phyloP scores from a whole-genome alignment of 176 grass and related monocot species.

The Carex littledalei region DNA sequence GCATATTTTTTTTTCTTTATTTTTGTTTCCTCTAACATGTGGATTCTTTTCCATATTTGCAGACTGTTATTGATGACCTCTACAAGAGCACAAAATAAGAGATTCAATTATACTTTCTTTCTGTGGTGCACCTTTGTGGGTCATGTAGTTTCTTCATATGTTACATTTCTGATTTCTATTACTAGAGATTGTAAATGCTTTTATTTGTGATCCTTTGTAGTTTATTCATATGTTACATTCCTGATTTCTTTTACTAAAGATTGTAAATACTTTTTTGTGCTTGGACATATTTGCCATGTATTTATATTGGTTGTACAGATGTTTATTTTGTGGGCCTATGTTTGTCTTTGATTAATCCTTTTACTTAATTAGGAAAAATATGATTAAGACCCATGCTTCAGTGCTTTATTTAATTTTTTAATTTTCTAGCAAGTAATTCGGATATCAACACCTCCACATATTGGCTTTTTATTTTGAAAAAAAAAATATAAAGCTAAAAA shows the following conservation, averaged over 20 bases:
- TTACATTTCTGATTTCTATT: not conserved
- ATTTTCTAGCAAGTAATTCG: too few species aligned
- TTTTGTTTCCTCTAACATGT: not conserved
- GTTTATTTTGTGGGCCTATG: not conserved
- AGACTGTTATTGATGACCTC: constrained; percentile 52
- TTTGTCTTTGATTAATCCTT: not conserved
- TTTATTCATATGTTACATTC: not conserved
- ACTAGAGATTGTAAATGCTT: constrained; percentile 6
- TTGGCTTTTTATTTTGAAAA: too few species aligned
- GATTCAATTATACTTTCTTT: not conserved
- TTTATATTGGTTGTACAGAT: not conserved
- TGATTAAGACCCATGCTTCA: too few species aligned
- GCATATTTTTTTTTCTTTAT: not conserved
- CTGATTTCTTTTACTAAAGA: not conserved
- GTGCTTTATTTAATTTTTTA: too few species aligned
- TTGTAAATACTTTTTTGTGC: constrained; percentile 9
- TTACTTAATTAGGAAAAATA: not conserved
- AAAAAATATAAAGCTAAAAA: too few species aligned
- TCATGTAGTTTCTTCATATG: not conserved
- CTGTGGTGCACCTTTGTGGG: not conserved
- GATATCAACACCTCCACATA: too few species aligned
- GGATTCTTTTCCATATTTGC: not conserved
- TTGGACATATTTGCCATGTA: not conserved
- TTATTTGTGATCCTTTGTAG: not conserved
- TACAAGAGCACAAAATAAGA: constrained; percentile 52